Percentiles rank a stretch among this genome's conserved stretches.
Evolutionary conservation across 2,329 filamentous ascomycete genomes (phyloP).

Genomic region (Sarocladiaceae sp.): DNA sequence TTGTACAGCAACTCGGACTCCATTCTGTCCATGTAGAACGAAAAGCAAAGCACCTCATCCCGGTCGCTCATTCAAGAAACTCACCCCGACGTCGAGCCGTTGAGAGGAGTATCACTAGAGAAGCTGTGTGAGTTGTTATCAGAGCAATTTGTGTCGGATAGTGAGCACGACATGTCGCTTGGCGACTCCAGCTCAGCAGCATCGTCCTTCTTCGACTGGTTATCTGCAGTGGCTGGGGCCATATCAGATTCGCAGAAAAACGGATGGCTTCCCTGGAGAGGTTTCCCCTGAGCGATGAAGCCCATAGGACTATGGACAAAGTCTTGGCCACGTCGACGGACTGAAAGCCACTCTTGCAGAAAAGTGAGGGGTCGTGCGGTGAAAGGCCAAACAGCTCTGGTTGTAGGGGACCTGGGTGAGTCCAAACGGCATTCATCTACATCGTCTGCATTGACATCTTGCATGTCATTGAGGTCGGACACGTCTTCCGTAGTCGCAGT

Average conservation of each 20-base stretch:
- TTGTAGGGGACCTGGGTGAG: slow-evolving; percentile 3
- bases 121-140: neutral
- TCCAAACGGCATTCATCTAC: slow-evolving; percentile 21
- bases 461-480: slow-evolving; percentile 27
- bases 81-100: too few relatives aligned
- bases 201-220: neutral
- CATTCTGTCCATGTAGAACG: too few relatives aligned
- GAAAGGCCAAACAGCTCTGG: slow-evolving; percentile 6
- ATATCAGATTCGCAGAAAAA: slow-evolving; percentile 41
- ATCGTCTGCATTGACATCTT: slow-evolving; percentile 22
- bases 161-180: too few relatives aligned
- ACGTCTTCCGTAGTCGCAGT: slow-evolving; percentile 38
- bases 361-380: slow-evolving; percentile 35
- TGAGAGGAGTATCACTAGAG: neutral
- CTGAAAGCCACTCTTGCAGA: slow-evolving; percentile 52
- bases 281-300: slow-evolving; percentile 48
- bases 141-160: neutral
- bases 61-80: too few relatives aligned
- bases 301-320: slow-evolving; percentile 57
- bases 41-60: too few relatives aligned
- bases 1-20: too few relatives aligned
- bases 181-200: neutral
- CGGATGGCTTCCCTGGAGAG: slow-evolving; percentile 39
- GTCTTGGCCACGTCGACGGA: slow-evolving; percentile 52
- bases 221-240: neutral